Percentiles rank a stretch among this genome's conserved stretches.
Conservation (phyloP, 768 basidiomycete species). For the Amanita polypyramis region DNA sequence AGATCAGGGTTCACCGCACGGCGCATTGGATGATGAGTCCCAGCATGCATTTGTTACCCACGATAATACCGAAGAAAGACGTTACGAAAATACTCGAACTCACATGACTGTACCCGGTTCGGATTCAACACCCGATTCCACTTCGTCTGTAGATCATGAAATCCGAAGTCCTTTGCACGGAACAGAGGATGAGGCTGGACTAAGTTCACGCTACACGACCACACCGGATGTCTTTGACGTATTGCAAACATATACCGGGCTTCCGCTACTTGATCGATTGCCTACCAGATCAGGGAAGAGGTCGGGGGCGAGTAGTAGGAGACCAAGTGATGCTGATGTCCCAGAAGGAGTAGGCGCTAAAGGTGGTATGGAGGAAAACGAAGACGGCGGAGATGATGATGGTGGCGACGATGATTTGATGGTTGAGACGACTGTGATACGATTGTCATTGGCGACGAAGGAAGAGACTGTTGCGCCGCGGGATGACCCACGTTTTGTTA, state of each 20-base stretch:
- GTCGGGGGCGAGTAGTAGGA: background rate
- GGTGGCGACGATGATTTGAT: slow-evolving; percentile 4
- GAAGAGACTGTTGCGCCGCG: slow-evolving; percentile 65
- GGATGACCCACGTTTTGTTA: slow-evolving; percentile 85
- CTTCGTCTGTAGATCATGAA: background rate
- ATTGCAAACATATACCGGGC: slow-evolving; percentile 67
- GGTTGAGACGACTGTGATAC: slow-evolving; percentile 58
- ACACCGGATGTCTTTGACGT: slow-evolving; percentile 61
- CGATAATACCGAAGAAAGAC: background rate
- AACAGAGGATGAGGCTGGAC: slow-evolving; percentile 15
- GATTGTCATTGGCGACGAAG: slow-evolving; percentile 47
- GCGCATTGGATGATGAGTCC: background rate
- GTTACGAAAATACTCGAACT: background rate
- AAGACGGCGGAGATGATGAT: background rate
- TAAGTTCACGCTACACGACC: slow-evolving; percentile 57
- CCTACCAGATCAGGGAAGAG: slow-evolving; percentile 28
- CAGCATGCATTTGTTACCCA: background rate
- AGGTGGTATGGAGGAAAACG: background rate
- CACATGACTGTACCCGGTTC: background rate
- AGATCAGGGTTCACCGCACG: background rate
- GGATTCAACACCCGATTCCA: background rate
- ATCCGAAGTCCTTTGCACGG: too few relatives aligned
- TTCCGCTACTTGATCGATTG: slow-evolving; percentile 63
- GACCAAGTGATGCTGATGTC: background rate
- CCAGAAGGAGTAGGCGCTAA: background rate